A percentile compares a stretch with the other conserved stretches of the same genome.
These are phyloP conservation scores for Puccinia polysora DNA, from an alignment of 1,284 basidiomycete genomes.

Conservation along the genomic window DNA sequence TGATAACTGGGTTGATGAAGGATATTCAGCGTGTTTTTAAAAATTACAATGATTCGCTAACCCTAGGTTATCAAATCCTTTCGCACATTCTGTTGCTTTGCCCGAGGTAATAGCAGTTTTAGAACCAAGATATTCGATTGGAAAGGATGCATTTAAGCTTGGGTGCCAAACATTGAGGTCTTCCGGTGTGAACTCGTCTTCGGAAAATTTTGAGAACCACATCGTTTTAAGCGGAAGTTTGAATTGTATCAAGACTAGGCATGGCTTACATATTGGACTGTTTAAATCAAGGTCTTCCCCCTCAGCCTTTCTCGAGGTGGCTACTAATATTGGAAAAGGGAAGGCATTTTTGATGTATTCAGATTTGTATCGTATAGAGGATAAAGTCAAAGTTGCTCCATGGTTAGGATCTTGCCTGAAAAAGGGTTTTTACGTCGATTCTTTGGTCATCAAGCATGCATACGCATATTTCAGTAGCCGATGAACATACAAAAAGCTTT, in stretches of 20 bases:
- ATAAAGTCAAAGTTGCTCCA: slow-evolving; percentile 13
- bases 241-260: background rate
- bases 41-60: background rate
- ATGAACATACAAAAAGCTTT: slow-evolving; percentile 20
- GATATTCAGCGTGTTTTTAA: no score
- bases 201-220: background rate
- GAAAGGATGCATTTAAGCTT: slow-evolving; percentile 25
- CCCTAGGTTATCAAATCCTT: slow-evolving; percentile 35
- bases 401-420: slow-evolving; percentile 5
- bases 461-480: no score
- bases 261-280: slow-evolving; percentile 32
- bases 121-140: slow-evolving; percentile 24
- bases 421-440: background rate
- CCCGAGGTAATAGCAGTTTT: background rate
- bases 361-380: slow-evolving; percentile 30
- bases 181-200: slow-evolving; percentile 38
- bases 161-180: slow-evolving; percentile 39
- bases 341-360: slow-evolving; percentile 23
- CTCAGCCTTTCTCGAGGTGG: slow-evolving; percentile 25
- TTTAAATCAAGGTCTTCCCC: background rate
- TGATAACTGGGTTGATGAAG: background rate
- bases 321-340: slow-evolving; percentile 29
- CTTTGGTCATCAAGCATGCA: background rate
- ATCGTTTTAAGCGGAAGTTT: background rate
- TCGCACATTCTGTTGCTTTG: slow-evolving; percentile 7